Percentiles rank a stretch among this genome's conserved stretches.
These are phyloP conservation scores for Plasmodium vivax DNA, from an alignment of 169 alveolate species.

Conservation along the genomic window DNA sequence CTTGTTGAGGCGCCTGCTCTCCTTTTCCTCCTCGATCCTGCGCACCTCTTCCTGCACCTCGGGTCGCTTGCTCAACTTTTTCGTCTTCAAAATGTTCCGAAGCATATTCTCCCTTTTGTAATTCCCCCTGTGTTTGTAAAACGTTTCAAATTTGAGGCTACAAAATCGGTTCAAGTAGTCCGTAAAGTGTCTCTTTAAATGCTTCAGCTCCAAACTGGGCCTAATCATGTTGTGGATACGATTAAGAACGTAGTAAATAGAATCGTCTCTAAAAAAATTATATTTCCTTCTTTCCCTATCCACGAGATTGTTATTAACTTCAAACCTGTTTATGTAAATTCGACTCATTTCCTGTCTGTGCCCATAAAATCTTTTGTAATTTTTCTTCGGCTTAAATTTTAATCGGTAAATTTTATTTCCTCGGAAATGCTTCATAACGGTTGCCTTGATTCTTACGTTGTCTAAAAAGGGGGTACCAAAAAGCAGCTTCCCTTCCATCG, in stretches of 20 bases:
- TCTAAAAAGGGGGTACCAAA: conserved; percentile 88
- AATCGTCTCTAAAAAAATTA: conserved; percentile 67
- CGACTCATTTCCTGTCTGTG: conserved; percentile 86
- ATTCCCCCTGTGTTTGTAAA: conserved; percentile 73
- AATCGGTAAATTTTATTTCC: conserved; percentile 85
- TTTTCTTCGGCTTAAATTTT: conserved; percentile 87
- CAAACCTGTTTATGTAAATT: conserved; percentile 78
- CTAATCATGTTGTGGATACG: conserved; percentile 70
- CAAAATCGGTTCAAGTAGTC: conserved; percentile 52
- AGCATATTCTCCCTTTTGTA: conserved; percentile 64
- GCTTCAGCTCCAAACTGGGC: conserved; percentile 60
- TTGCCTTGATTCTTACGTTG: conserved; percentile 84
- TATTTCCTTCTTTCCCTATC: conserved; percentile 42
- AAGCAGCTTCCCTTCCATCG: conserved; percentile 80
- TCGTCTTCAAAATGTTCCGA: conserved; percentile 57
- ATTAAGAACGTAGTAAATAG: conserved; percentile 46
- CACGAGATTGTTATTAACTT: conserved; percentile 35
- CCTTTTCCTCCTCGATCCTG: conserved; percentile 57
- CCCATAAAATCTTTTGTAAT: conserved; percentile 83
- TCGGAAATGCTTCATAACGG: conserved; percentile 84
- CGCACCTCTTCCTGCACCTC: conserved; percentile 66
- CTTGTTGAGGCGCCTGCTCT: conserved; percentile 31
- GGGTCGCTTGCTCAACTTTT: conserved; percentile 70
- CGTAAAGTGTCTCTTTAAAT: conserved; percentile 37
- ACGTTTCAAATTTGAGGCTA: conserved; percentile 50